Base-by-base conservation (phyloP, 148 eudicot species). In the Diospyros lotus region DNA sequence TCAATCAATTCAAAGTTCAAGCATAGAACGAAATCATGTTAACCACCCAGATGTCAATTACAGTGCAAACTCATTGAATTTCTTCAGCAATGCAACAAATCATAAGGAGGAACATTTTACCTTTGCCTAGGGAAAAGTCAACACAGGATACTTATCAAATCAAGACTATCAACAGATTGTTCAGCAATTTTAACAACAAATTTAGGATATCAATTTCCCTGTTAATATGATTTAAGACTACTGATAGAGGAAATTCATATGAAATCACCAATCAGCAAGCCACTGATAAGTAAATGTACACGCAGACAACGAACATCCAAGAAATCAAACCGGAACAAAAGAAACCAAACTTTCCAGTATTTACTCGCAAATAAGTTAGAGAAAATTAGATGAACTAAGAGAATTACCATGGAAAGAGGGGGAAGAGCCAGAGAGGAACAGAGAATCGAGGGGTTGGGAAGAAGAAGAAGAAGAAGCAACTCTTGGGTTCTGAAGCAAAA, bases 391-490 rank as follows among this genome's bases (percentile, higher is more conserved):
- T 45, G 28, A 75, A 28, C 28, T 28, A 40, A 69, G 63, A 11
- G 61, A 4, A 40, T 50, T 88, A 88, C 91, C 91, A 18, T 82
- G 55, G 45, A 84, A 84, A 79, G 83, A 79, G 72, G 89, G 80
- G 66, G 83, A 77, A 76, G 89, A 84, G 54, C 83, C 80, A 85
- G 90, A 72, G 55, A 79, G 69, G 73, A 88, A 84, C 66, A 86
- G 73, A 48, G 88, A 68, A 73, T 84, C 84, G 75, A 71, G 72
- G 68, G 78, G 76, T 55, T 74, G 79, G 78, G 85, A 55, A 86
- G 83, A 70, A 76, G 61, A 71, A 55, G 85, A 55, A 86, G 83
- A 70, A 76, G 61, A 71, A 55, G 59, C 51, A 73, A 71, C 42
- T 8, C 77, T 58, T 55, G 66, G 73, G 40, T 76, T 76, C 41